These are phyloP conservation scores for Telfairia occidentalis DNA, from an alignment of 331 rosid genomes.

Conservation along the genomic window DNA sequence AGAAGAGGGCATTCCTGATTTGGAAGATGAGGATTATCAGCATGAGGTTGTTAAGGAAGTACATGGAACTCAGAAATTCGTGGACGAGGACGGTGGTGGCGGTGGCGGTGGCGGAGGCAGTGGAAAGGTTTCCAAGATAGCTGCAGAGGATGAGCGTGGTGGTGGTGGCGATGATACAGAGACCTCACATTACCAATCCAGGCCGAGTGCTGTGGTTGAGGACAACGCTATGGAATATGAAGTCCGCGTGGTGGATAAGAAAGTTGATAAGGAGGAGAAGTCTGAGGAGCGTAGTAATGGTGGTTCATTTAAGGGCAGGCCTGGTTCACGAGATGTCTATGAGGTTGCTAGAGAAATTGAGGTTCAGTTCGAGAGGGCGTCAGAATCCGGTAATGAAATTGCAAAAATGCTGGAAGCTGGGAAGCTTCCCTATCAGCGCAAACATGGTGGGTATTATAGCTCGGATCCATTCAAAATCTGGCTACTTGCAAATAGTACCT, in stretches of 20 bases:
- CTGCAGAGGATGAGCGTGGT: conserved; percentile 14
- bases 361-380: conserved; percentile 66
- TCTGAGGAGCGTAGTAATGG: conserved; percentile 38
- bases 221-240: conserved; percentile 44
- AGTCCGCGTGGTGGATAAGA: conserved; percentile 68
- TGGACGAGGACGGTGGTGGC: conserved; percentile 22
- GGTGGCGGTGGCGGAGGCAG: conserved; percentile 11
- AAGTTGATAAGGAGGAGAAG: conserved; percentile 53
- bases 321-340: conserved; percentile 45
- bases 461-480: neutral
- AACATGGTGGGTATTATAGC: conserved; percentile 40
- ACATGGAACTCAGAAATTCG: conserved; percentile 48
- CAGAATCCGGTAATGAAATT: conserved; percentile 57
- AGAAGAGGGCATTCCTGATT: conserved; percentile 91
- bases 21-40: conserved; percentile 70
- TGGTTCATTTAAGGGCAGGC: conserved; percentile 32
- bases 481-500: neutral
- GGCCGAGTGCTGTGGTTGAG: conserved; percentile 35
- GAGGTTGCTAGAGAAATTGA: conserved; percentile 70
- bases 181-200: conserved; percentile 28
- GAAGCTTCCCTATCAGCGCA: conserved; percentile 48
- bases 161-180: conserved; percentile 15
- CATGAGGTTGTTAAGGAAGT: conserved; percentile 77
- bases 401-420: conserved; percentile 78
- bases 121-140: conserved; percentile 20